These are phyloP conservation scores for Dictyostelium citrinum DNA, from an alignment of 78 protist species.

Conservation along the genomic window DNA sequence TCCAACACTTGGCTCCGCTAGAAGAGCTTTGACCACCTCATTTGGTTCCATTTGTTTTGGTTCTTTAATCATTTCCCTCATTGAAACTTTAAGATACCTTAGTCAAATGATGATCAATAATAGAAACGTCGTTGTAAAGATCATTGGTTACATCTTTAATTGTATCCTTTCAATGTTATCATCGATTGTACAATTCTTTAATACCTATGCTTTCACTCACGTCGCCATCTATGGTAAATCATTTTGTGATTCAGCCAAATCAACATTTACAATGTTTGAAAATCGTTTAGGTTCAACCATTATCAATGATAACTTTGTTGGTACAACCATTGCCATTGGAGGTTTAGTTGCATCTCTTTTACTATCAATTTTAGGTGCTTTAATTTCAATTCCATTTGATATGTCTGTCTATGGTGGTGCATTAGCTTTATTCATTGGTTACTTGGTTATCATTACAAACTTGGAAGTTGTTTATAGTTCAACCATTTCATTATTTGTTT, in stretches of 20 bases:
- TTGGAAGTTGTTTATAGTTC: constrained; percentile 74
- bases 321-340: not conserved
- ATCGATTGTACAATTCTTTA: constrained; percentile 62
- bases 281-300: constrained; percentile 46
- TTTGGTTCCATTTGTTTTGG: constrained; percentile 90
- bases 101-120: not conserved
- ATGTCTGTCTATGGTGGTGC: not conserved
- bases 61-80: constrained; percentile 67
- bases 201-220: constrained; percentile 82
- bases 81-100: constrained; percentile 61
- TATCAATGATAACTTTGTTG: constrained; percentile 75
- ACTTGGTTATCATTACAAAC: not conserved
- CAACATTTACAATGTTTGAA: constrained; percentile 73
- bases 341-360: constrained; percentile 14
- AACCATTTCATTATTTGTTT: constrained; percentile 83
- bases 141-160: constrained; percentile 19
- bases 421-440: not conserved
- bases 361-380: constrained; percentile 21
- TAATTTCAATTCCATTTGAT: not conserved
- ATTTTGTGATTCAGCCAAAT: constrained; percentile 73
- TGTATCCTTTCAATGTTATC: constrained; percentile 42
- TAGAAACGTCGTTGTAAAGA: not conserved
- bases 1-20: constrained; percentile 53
- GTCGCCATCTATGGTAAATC: constrained; percentile 90
- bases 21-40: constrained; percentile 78